Base-by-base conservation (phyloP, 441 rosid species). In the Codiaeum variegatum region DNA sequence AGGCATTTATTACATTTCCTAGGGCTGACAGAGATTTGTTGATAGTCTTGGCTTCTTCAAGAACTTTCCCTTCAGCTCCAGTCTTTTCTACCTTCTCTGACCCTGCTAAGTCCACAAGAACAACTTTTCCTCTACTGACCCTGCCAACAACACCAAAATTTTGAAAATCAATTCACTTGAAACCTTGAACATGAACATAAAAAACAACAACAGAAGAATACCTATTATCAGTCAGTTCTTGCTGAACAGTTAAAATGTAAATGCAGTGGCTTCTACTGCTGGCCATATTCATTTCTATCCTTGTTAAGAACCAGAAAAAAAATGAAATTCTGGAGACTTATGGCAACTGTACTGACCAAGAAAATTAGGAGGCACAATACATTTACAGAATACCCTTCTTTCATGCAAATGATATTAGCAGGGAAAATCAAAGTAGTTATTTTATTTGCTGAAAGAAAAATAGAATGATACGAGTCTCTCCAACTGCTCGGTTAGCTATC, bases 71-170 rank as follows among this genome's bases (percentile, higher is more conserved):
- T 84, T 90, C 98, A 77, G 97, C 96, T 81, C 98, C 97, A 18
- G 93, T 93, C 81, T 93, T 93, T 78, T 93, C 98, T 29, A 85
- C 91, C 79, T 93, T 93, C 83, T 93, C 97, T 15, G 98, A 93
- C 76, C 98, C 98, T 28, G 96, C 98, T 78, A 93, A 85, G 87
- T 93, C 98, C 75, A 90, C 94, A 64, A 91, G 96, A 72, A 91
- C 75, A 55, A 93, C 78, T 75, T 90, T 93, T 59, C 97, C 94
- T 70, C 75, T 80, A 84, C 83, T 91, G 55, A 66, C 75, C 81
- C 97, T 93, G 85, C 36, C 52, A 60, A 79, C 38, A 79, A 49
- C 47, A 55, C 72, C 55, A 23, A 16, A 75, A 71, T 38, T 44
- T 56, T 62, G 40, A 74, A 72, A 31, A 74, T n/a, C 21, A 75